A percentile compares a stretch with the other conserved stretches of the same genome.
Evolutionary conservation across 495 filamentous ascomycete species (phyloP).

Genomic region (Penicillium chermesinum): DNA sequence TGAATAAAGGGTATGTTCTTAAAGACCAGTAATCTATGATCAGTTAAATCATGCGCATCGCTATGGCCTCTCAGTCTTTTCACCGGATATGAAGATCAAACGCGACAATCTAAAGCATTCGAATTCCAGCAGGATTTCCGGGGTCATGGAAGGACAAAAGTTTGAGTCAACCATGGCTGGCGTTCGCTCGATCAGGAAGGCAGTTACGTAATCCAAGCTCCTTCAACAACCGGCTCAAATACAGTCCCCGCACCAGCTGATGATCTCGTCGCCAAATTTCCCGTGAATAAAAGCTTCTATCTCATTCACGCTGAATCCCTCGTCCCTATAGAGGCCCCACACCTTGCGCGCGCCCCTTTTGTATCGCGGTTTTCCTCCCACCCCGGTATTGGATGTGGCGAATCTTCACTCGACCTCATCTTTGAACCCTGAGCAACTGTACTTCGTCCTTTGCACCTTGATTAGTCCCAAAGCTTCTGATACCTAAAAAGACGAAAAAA

Average conservation of each 20-base stretch:
- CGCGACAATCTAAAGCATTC: no score
- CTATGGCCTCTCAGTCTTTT: no score
- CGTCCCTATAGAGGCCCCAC: not conserved
- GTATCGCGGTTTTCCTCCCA: constrained; percentile 5
- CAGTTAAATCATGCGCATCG: no score
- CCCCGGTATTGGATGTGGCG: constrained; percentile 12
- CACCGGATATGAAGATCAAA: no score
- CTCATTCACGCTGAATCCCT: not conserved
- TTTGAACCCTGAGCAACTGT: not conserved
- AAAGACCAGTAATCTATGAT: no score
- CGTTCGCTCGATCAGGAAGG: not conserved
- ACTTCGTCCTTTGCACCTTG: no score
- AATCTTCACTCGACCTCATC: constrained; percentile 6
- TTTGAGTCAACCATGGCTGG: not conserved
- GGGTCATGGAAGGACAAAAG: no score
- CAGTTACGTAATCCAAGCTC: not conserved
- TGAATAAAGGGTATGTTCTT: no score
- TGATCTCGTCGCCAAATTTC: not conserved
- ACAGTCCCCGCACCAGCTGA: not conserved
- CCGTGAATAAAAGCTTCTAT: not conserved
- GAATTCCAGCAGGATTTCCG: no score
- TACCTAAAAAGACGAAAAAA: no score
- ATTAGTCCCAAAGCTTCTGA: no score
- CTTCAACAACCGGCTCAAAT: not conserved
- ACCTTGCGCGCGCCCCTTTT: not conserved